A percentile compares a stretch with the other conserved stretches of the same genome.
Conservation (phyloP, 1,284 basidiomycete genomes). For the Ceratobasidium sp. region DNA sequence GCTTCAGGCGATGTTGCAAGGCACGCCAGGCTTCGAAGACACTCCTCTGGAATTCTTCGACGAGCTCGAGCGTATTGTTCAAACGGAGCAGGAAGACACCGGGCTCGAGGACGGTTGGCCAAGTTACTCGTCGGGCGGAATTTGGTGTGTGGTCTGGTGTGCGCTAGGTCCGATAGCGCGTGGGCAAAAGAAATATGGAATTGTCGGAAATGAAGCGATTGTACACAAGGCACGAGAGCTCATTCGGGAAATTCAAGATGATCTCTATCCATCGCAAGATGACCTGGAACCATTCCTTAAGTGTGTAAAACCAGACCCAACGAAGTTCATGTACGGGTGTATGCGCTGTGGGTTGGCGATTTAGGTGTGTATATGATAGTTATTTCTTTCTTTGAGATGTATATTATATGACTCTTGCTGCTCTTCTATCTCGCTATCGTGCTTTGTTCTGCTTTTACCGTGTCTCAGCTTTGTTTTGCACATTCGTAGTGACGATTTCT, state of each 20-base stretch:
- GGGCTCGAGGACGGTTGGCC: too few species aligned
- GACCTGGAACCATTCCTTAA: not conserved
- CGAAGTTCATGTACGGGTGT: not conserved
- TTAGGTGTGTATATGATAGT: not conserved
- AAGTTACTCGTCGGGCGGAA: too few species aligned
- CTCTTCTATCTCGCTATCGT: not conserved
- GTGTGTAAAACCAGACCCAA: not conserved
- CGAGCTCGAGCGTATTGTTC: not conserved
- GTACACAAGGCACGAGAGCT: slow-evolving; percentile 3
- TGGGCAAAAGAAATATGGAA: slow-evolving; percentile 1
- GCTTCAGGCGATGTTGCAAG: not conserved
- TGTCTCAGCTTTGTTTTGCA: not conserved
- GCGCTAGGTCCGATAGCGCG: slow-evolving; percentile 8
- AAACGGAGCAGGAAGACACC: not conserved
- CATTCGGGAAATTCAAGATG: not conserved
- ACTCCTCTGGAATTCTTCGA: not conserved
- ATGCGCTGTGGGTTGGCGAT: not conserved
- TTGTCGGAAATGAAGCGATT: slow-evolving; percentile 9
- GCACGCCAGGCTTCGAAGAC: not conserved
- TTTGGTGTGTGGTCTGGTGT: not conserved
- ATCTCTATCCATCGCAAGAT: not conserved
- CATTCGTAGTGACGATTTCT: not conserved
- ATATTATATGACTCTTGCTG: not conserved
- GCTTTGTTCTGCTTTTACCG: not conserved
- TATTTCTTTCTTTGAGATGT: too few species aligned